Percentiles rank a stretch among this genome's conserved stretches.
Evolutionary conservation across 495 filamentous ascomycete genomes (phyloP).

Genomic region (Margaritispora aquatica): DNA sequence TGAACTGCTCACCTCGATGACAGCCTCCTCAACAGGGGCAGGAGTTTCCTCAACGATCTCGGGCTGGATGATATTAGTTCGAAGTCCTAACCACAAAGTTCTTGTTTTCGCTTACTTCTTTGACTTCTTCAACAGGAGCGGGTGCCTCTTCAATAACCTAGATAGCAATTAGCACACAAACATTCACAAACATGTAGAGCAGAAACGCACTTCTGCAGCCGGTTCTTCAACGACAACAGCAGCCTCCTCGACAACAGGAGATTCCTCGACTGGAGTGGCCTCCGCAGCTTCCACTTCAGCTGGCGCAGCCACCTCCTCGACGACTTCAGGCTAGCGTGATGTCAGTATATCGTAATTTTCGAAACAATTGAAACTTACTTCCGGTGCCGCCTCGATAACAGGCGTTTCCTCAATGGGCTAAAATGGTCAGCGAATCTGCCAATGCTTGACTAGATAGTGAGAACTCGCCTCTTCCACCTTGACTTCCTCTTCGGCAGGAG

Average conservation of each 20-base stretch:
- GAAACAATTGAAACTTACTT: no score
- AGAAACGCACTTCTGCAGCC: conserved; percentile 1
- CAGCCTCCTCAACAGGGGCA: neutral
- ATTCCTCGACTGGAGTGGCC: neutral
- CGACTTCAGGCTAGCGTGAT: neutral
- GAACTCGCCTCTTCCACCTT: no score
- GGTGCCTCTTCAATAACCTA: neutral
- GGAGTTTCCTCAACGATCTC: neutral
- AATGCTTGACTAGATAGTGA: no score
- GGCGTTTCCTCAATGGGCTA: no score
- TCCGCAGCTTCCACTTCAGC: neutral
- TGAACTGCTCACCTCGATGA: neutral
- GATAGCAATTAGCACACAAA: no score
- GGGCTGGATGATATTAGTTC: no score
- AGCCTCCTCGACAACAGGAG: neutral
- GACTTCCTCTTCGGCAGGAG: conserved; percentile 2
- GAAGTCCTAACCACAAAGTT: no score
- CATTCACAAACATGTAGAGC: no score
- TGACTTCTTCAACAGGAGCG: conserved; percentile 2
- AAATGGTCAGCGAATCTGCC: no score
- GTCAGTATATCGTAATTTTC: no score
- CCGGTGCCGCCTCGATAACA: no score
- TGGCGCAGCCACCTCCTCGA: conserved; percentile 4
- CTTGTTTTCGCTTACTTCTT: neutral
- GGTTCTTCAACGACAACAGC: conserved; percentile 6